Evolutionary conservation across 495 filamentous ascomycete genomes (phyloP), one percentile per base, ranked within the genome.

Genomic region (Talaromyces adpressus): DNA sequence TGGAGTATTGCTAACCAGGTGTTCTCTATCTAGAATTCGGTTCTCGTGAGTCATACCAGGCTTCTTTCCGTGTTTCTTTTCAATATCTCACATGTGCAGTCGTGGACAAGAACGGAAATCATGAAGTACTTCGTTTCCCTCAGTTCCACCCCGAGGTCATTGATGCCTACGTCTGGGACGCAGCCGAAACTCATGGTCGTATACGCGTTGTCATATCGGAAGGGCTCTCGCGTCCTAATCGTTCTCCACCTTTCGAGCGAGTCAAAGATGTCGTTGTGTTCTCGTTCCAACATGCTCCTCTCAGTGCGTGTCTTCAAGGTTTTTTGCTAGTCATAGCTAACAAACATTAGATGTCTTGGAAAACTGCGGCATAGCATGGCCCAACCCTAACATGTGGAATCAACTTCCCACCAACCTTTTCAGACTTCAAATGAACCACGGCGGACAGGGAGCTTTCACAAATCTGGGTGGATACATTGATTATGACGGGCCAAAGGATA

Each of bases 241-340:
- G 76, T 36, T 72, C 68, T n/a, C 75, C 73, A 11, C 84, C 85
- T 0, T 89, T 92, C 63, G 86, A 91, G 66, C 77, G 87, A 49
- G 80, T 90, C 66, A 89, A 86, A 67, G 89, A 92, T 71, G 70
- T 91, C 23, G 84, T 93, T 54, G 82, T 82, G 5, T 92, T 96
- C 71, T 87, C 91, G 6, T 96, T 95, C 67, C 91, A 94, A 69
- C 91, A 93, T 81, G 91, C 89, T 54, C 92, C 92, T 6, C 73
- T 90, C 27, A 81, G 91, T 93, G 75, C 71, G 80, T 72, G 54
- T 16, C 16, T 62, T 16, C 16, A 58, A 29, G 34, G 36, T 11
- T 16, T 20, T 49, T 49, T 2, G 30, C n/a, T 34, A 23, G 25
- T 62, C n/a, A 58, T 60, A 20, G 29, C 64, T 68, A n/a, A 75